Percentiles rank a stretch among this genome's conserved stretches.
phyloP scores from a whole-genome alignment of 164 flowering plant species.

The Pachysandra terminalis region DNA sequence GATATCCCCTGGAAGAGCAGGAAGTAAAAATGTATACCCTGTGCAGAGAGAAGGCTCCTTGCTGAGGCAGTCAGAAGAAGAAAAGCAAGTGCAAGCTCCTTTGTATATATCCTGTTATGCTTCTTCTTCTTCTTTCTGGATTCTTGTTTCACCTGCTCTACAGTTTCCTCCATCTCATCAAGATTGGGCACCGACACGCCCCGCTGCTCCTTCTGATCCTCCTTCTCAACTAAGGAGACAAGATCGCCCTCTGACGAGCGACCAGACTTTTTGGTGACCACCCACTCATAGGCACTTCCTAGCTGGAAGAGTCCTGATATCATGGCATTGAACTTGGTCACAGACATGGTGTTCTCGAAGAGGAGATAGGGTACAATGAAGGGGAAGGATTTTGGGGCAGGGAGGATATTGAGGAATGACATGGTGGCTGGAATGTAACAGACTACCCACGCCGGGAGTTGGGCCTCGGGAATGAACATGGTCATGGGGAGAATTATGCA shows the following conservation, averaged over 20 bases:
- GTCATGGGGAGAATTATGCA: slow-evolving; percentile 98
- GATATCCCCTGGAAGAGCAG: slow-evolving; percentile 94
- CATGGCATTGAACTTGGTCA: slow-evolving; percentile 98
- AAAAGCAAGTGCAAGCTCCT: slow-evolving; percentile 86
- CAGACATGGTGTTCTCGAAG: slow-evolving; percentile 98
- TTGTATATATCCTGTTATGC: slow-evolving; percentile 86
- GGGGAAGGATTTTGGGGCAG: slow-evolving; percentile 92
- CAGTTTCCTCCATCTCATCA: slow-evolving; percentile 38
- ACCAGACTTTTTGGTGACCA: slow-evolving; percentile 96
- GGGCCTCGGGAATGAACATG: slow-evolving; percentile 96
- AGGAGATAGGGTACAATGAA: slow-evolving; percentile 98
- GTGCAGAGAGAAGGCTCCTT: slow-evolving; percentile 88
- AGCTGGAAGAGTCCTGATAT: slow-evolving; percentile 95
- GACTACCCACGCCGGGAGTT: slow-evolving; percentile 97
- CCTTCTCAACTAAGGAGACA: slow-evolving; percentile 49
- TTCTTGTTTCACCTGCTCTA: slow-evolving; percentile 12
- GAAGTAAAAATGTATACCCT: slow-evolving; percentile 98
- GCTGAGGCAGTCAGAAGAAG: slow-evolving; percentile 91
- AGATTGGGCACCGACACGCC: slow-evolving; percentile 60
- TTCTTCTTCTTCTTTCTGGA: slow-evolving; percentile 49
- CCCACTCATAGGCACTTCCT: slow-evolving; percentile 99
- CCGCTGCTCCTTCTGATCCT: slow-evolving; percentile 45
- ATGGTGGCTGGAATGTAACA: slow-evolving; percentile 94
- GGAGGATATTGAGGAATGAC: slow-evolving; percentile 95
- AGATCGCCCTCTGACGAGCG: slow-evolving; percentile 98